Evolutionary conservation across 192 early-diverging fungal genomes (phyloP).

Genomic region (Backusella morwellensis): DNA sequence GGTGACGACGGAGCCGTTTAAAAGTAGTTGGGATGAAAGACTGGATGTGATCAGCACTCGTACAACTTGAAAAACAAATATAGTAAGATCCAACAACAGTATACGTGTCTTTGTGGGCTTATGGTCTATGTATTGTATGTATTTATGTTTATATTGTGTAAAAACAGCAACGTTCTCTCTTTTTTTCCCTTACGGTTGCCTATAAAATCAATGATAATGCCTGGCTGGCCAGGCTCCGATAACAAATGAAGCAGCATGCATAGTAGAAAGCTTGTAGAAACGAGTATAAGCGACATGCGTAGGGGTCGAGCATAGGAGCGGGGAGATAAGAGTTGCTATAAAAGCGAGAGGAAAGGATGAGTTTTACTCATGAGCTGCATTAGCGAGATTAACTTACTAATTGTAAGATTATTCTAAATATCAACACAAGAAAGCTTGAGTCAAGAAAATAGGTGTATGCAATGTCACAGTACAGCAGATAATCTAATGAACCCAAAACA

Average conservation of each 20-base stretch:
- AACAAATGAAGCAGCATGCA: slow-evolving; percentile 19
- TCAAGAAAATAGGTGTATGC: slow-evolving; percentile 33
- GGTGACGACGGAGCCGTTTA: background rate
- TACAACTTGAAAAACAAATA: slow-evolving; percentile 28
- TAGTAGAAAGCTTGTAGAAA: slow-evolving; percentile 14
- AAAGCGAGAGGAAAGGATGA: background rate
- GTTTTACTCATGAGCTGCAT: background rate
- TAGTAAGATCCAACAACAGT: slow-evolving; percentile 18
- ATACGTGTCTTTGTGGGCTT: slow-evolving; percentile 19
- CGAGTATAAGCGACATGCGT: slow-evolving; percentile 26
- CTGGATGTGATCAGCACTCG: slow-evolving; percentile 29
- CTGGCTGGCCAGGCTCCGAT: slow-evolving; percentile 19
- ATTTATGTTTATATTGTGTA: background rate
- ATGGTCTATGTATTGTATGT: slow-evolving; percentile 12
- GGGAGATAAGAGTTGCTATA: slow-evolving; percentile 32
- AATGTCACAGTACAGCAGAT: slow-evolving; percentile 34
- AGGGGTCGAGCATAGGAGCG: slow-evolving; percentile 22
- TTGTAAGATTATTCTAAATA: slow-evolving; percentile 29
- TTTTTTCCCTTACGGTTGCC: slow-evolving; percentile 24
- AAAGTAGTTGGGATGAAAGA: slow-evolving; percentile 18
- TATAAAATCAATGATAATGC: slow-evolving; percentile 34
- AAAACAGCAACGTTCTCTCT: background rate
- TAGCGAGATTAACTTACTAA: slow-evolving; percentile 13
- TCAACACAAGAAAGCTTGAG: slow-evolving; percentile 25
- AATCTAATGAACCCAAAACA: slow-evolving; percentile 32